A percentile compares a stretch with the other conserved stretches of the same genome.
Evolutionary conservation across 1,284 basidiomycete species (phyloP).

Genomic region (Grifola frondosa): DNA sequence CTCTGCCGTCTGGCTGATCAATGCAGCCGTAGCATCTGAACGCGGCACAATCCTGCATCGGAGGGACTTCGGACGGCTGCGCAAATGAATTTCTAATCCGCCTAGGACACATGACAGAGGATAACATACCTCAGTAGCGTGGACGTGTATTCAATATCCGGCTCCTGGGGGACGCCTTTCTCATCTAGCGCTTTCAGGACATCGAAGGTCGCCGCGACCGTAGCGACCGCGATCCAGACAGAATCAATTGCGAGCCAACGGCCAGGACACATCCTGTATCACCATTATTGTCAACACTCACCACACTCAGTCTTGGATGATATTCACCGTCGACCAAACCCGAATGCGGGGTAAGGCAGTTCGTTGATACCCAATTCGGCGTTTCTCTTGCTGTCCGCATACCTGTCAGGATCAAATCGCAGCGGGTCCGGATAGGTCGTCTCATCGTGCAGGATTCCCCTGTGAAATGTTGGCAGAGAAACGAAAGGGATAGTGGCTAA

Average conservation of each 20-base stretch:
- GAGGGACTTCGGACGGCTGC: constrained; percentile 41
- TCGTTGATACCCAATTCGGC: constrained; percentile 29
- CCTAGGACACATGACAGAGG: not conserved
- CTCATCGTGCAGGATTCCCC: constrained; percentile 29
- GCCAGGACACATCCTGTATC: constrained; percentile 30
- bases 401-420: constrained; percentile 27
- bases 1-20: constrained; percentile 32
- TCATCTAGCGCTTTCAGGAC: constrained; percentile 26
- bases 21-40: constrained; percentile 29
- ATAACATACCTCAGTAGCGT: constrained; percentile 18
- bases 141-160: constrained; percentile 23
- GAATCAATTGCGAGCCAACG: constrained; percentile 29
- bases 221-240: constrained; percentile 31
- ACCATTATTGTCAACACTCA: not conserved
- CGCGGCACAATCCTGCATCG: constrained; percentile 42
- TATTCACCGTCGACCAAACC: constrained; percentile 36
- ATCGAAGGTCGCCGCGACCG: constrained; percentile 29
- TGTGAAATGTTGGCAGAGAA: constrained; percentile 5
- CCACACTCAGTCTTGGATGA: not conserved
- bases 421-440: constrained; percentile 26
- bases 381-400: constrained; percentile 22
- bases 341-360: constrained; percentile 28
- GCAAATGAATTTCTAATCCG: not conserved
- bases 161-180: constrained; percentile 26
- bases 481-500: not conserved